phyloP scores from a whole-genome alignment of 164 flowering plant species.

The Platanus orientalis region DNA sequence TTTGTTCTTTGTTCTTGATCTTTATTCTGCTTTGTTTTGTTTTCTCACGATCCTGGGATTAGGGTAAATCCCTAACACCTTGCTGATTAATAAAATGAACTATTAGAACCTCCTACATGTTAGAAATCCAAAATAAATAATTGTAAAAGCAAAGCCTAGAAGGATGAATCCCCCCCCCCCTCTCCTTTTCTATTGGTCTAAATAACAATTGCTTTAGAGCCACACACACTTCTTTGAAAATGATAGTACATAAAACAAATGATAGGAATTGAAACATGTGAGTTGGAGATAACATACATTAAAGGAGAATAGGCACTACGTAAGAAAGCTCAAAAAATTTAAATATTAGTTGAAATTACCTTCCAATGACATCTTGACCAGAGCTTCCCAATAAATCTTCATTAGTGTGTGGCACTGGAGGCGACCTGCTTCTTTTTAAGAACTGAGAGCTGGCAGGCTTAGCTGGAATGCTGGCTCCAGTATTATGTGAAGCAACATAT shows the following conservation, averaged over 20 bases:
- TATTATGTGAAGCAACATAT: slow-evolving; percentile 18
- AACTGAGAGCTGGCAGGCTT: not conserved
- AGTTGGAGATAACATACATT: not conserved
- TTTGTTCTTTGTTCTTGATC: too few relatives aligned
- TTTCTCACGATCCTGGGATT: too few relatives aligned
- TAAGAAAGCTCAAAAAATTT: not conserved
- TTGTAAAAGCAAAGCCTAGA: too few relatives aligned
- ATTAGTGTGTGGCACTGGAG: slow-evolving; percentile 13
- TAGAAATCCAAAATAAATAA: too few relatives aligned
- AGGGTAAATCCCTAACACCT: too few relatives aligned
- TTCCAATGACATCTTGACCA: slow-evolving; percentile 6
- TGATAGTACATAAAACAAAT: not conserved
- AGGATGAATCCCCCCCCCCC: too few relatives aligned
- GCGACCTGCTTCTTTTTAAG: slow-evolving; percentile 24
- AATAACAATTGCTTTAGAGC: too few relatives aligned
- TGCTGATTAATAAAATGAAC: too few relatives aligned
- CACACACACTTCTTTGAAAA: not conserved
- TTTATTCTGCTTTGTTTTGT: too few relatives aligned
- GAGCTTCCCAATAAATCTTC: slow-evolving; percentile 17
- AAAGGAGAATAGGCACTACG: not conserved
- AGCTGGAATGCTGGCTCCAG: slow-evolving; percentile 18
- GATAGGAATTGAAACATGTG: not conserved
- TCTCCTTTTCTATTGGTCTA: too few relatives aligned
- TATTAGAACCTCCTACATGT: too few relatives aligned
- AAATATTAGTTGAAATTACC: slow-evolving; percentile 11